Percentiles rank a stretch among this genome's conserved stretches.
phyloP scores from a whole-genome alignment of 441 rosid genomes.

The Populus hybrid region DNA sequence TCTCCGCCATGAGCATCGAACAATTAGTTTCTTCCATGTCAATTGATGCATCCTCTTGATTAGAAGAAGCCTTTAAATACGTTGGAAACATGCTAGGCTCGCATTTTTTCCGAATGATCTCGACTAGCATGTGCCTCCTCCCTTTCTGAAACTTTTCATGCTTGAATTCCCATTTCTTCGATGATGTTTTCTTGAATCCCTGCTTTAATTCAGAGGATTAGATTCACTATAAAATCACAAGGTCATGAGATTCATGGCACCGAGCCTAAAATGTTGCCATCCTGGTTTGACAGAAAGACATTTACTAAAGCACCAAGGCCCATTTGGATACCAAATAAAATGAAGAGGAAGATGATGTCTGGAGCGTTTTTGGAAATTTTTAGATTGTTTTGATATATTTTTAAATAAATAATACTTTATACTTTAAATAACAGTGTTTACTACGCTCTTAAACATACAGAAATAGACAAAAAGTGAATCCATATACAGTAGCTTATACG shows the following conservation, averaged over 20 bases:
- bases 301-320: not conserved
- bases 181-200: slow-evolving; percentile 66
- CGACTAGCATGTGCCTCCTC: slow-evolving; percentile 35
- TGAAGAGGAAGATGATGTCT: too few species aligned
- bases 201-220: slow-evolving; percentile 9
- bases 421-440: too few species aligned
- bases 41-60: slow-evolving; percentile 7
- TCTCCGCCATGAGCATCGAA: slow-evolving; percentile 33
- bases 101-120: slow-evolving; percentile 46
- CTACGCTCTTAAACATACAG: too few species aligned
- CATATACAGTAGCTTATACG: too few species aligned
- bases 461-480: too few species aligned
- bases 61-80: slow-evolving; percentile 26
- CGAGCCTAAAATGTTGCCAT: not conserved
- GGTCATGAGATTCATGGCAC: not conserved
- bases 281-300: not conserved
- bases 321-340: too few species aligned
- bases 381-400: too few species aligned
- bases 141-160: slow-evolving; percentile 54
- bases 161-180: slow-evolving; percentile 56
- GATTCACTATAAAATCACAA: not conserved
- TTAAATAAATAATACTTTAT: too few species aligned
- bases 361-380: too few species aligned
- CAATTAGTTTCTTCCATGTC: slow-evolving; percentile 7
- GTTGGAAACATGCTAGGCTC: slow-evolving; percentile 48